phyloP scores from a whole-genome alignment of 2,329 filamentous ascomycete genomes.

The Neonectria faginata region DNA sequence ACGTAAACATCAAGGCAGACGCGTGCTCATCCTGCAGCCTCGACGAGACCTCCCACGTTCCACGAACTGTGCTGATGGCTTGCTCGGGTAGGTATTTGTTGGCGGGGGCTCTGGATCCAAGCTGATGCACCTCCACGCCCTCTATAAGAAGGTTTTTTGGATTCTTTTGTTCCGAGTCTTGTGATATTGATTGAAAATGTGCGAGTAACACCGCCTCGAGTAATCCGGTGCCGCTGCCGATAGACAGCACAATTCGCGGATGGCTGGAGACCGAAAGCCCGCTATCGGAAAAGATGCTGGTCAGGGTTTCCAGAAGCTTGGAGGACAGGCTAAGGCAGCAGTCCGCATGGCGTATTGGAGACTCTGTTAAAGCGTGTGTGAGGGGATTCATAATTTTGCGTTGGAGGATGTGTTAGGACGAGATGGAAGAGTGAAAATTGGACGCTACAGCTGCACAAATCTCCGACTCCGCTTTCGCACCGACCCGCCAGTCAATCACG shows the following conservation, averaged over 20 bases:
- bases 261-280: not conserved
- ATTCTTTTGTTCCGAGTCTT: not conserved
- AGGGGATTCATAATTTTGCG: conserved; percentile 32
- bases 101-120: conserved; percentile 21
- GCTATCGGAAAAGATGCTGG: conserved; percentile 17
- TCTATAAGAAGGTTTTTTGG: conserved; percentile 33
- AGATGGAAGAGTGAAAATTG: not conserved
- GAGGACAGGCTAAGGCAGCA: conserved; percentile 48
- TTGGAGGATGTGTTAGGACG: not conserved
- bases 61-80: conserved; percentile 45
- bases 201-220: conserved; percentile 44
- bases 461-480: not conserved
- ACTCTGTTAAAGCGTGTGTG: conserved; percentile 22
- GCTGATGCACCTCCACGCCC: conserved; percentile 45
- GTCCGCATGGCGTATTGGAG: conserved; percentile 42
- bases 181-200: conserved; percentile 18
- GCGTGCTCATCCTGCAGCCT: conserved; percentile 41
- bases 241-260: conserved; percentile 41
- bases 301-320: conserved; percentile 39
- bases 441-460: not conserved
- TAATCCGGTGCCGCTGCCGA: conserved; percentile 49
- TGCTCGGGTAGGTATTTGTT: conserved; percentile 47
- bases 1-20: conserved; percentile 48
- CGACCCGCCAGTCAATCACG: not conserved
- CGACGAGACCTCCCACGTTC: conserved; percentile 48